Base-by-base conservation (phyloP, 306 rosid species). In the Acacia confusa region DNA sequence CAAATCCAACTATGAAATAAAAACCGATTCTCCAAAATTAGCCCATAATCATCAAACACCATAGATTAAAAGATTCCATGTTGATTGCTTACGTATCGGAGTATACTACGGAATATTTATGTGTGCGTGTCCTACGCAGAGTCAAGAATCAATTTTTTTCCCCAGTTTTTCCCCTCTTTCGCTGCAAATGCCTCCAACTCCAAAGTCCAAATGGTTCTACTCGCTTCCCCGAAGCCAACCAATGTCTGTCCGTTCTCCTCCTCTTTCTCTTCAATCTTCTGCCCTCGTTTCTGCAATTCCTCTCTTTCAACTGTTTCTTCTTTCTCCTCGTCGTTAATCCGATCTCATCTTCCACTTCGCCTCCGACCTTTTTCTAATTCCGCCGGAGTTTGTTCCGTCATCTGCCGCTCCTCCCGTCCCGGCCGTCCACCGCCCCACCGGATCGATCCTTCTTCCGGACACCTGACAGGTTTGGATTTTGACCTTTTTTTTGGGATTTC, bases 401-500 rank as follows among this genome's bases (percentile, higher is more conserved):
- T 79, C 58, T 85, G 88, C 83, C 66, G 85, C 57, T 81, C 89
- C 68, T 24, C 85, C 19, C 52, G 75, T 1, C 73, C 87, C 0
- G 87, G 84, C 1, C 83, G 84, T 63, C 85, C 88, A 4, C 84
- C 89, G 52, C 85, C 85, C 19, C 81, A 78, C 4, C 84, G 30
- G 32, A 24, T 36, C 48, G 79, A 84, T 30, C 74, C 77, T 41
- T 47, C 75, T 75, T 55, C 70, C 7, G 66, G 73, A 11, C 53
- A 16, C 53, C 53, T 13, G 7, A 3, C 19, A 78, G 82, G 82
- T 68, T 77, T 30, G 34, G 2, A 45, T 8, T 44, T 20, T 64
- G 20, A 3, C 58, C 38, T 55, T 24, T 60, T 24, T 60, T 10
- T 57, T 57, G 4, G 20, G 38, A 60, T 60, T 36, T 12, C n/a